Percentiles rank a stretch among this genome's conserved stretches.
Evolutionary conservation across 345 rosid species (phyloP).

Genomic region (Dimocarpus longan): DNA sequence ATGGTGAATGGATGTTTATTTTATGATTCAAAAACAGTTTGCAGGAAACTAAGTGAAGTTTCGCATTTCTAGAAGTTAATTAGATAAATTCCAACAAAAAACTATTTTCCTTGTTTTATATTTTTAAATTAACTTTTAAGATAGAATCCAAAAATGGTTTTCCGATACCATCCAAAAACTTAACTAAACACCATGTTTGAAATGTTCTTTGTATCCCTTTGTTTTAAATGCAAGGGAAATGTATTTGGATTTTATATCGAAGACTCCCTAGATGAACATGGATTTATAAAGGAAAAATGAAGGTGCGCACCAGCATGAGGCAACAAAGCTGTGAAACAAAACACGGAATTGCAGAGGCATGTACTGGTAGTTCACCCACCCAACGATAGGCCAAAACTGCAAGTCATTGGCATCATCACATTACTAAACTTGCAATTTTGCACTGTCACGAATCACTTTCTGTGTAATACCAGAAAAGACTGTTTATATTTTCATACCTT

Average conservation of each 20-base stretch:
- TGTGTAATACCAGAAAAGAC: not conserved
- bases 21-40: not conserved
- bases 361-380: slow-evolving; percentile 85
- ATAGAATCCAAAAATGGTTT: not conserved
- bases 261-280: not conserved
- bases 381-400: slow-evolving; percentile 93
- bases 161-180: not conserved
- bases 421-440: not conserved
- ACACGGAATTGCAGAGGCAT: slow-evolving; percentile 85
- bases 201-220: not conserved
- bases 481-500: slow-evolving; percentile 48
- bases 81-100: not conserved
- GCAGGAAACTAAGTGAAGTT: not conserved
- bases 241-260: not conserved
- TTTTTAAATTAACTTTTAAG: no score
- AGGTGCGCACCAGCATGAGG: slow-evolving; percentile 68
- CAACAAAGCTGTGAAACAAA: slow-evolving; percentile 65
- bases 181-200: not conserved
- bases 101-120: not conserved
- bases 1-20: no score
- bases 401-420: slow-evolving; percentile 19
- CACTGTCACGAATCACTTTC: not conserved
- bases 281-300: not conserved
- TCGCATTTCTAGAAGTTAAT: no score
- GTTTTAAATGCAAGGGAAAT: not conserved